Evolutionary conservation across 352 stramenopile genomes (phyloP).

Genomic region (Aphanomyces cochlioides): DNA sequence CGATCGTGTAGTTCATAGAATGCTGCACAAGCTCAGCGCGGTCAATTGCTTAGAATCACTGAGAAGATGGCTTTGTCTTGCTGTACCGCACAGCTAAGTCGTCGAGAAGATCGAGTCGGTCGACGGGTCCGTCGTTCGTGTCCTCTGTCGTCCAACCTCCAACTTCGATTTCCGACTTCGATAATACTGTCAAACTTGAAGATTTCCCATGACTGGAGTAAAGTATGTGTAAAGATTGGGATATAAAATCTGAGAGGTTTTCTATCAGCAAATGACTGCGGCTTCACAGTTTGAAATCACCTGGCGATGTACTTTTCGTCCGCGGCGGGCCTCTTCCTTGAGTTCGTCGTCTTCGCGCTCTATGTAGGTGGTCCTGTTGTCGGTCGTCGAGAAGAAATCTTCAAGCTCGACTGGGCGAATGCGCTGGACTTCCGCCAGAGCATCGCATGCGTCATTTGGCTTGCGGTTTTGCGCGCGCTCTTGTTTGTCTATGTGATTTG

Average conservation of each 20-base stretch:
- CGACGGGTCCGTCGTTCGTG: no score
- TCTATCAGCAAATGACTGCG: constrained; percentile 6
- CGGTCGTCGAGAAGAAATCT: background rate
- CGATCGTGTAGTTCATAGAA: no score
- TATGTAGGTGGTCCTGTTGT: constrained; percentile 16
- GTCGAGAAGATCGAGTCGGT: no score
- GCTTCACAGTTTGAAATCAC: constrained; percentile 4
- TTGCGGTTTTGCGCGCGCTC: constrained; percentile 50
- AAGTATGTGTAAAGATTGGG: background rate
- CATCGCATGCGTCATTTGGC: constrained; percentile 48
- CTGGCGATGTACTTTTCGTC: constrained; percentile 16
- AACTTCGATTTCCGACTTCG: background rate
- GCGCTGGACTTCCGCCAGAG: constrained; percentile 58
- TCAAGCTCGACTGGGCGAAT: constrained; percentile 24
- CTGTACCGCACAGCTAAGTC: no score
- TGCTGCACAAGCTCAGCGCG: no score
- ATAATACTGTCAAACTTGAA: constrained; percentile 8
- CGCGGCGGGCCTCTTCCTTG: constrained; percentile 21
- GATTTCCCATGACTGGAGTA: constrained; percentile 1
- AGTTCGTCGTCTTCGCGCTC: constrained; percentile 11
- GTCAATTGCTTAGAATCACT: no score
- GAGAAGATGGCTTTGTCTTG: no score
- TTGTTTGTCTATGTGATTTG: constrained; percentile 69
- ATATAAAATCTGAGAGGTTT: background rate
- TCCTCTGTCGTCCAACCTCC: no score